Evolutionary conservation across 2,329 filamentous ascomycete species (phyloP).

Genomic region (Colletotrichum paranaense): DNA sequence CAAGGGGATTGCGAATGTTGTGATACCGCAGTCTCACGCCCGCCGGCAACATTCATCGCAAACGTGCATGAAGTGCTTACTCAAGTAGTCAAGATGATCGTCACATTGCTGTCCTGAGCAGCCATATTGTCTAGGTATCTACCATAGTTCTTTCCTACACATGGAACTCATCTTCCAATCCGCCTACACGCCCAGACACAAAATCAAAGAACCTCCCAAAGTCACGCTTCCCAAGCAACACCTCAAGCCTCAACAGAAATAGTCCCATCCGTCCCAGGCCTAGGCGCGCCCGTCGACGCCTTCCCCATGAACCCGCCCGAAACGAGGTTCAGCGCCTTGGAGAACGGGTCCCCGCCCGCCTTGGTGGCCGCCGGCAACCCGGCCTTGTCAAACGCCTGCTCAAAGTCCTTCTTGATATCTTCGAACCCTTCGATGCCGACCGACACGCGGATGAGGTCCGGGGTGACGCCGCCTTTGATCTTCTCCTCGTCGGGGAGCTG

Average conservation of each 20-base stretch:
- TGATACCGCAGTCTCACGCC: no score
- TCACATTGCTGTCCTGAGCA: not conserved
- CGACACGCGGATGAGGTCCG: constrained; percentile 40
- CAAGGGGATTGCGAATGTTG: no score
- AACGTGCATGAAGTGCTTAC: no score
- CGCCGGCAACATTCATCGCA: no score
- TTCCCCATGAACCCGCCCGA: constrained; percentile 32
- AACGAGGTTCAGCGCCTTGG: constrained; percentile 20
- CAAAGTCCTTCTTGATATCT: constrained; percentile 78
- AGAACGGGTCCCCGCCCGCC: constrained; percentile 27
- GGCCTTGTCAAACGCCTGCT: constrained; percentile 60
- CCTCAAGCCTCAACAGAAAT: not conserved
- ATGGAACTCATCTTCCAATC: not conserved
- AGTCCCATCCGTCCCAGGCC: constrained; percentile 28
- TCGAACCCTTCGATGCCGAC: constrained; percentile 74
- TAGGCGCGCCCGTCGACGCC: constrained; percentile 27
- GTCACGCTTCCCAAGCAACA: not conserved
- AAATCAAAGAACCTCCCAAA: not conserved
- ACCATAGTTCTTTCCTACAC: not conserved
- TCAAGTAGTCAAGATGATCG: not conserved
- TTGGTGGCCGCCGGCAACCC: constrained; percentile 19
- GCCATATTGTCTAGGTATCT: not conserved
- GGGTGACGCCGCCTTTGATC: constrained; percentile 72
- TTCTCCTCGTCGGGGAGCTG: constrained; percentile 76
- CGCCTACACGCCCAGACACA: not conserved